Evolutionary conservation across 1,139 yeast genomes (phyloP).

Genomic region (Taiozyma sp.): DNA sequence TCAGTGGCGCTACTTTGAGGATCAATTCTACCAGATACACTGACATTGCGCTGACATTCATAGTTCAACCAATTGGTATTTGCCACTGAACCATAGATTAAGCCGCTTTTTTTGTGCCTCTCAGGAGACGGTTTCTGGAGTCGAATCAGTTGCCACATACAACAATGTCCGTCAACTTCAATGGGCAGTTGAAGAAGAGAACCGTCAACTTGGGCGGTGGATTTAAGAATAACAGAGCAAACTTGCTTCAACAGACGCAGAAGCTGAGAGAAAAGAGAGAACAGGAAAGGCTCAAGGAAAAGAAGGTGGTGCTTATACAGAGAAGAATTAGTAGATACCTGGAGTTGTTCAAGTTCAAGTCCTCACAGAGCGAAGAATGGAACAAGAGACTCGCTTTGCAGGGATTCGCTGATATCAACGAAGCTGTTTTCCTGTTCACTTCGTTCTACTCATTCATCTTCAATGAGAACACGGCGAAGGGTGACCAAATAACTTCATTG

Average conservation of each 20-base stretch:
- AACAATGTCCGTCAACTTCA: constrained; percentile 43
- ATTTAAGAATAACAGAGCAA: constrained; percentile 30
- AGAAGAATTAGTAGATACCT: constrained; percentile 36
- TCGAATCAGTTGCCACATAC: neutral
- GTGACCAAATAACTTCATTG: constrained; percentile 5
- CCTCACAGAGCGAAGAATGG: constrained; percentile 12
- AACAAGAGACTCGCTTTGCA: constrained; percentile 2
- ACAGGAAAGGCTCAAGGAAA: constrained; percentile 41
- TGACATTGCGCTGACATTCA: neutral
- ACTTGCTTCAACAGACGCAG: constrained; percentile 56
- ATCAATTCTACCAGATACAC: neutral
- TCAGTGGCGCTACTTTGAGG: neutral
- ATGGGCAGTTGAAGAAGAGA: constrained; percentile 59
- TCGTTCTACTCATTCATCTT: constrained; percentile 19
- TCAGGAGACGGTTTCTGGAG: neutral
- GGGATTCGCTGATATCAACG: constrained; percentile 12
- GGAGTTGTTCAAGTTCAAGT: constrained; percentile 24
- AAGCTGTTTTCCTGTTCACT: constrained; percentile 24
- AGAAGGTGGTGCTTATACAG: constrained; percentile 51
- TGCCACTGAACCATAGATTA: neutral
- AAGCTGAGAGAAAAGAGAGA: constrained; percentile 67
- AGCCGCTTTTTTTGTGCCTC: neutral
- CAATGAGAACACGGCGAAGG: constrained; percentile 5
- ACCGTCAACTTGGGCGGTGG: constrained; percentile 78
- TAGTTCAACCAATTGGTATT: neutral